A percentile compares a stretch with the other conserved stretches of the same genome.
Evolutionary conservation across 1,139 yeast genomes (phyloP).

Genomic region (Candida frijolesensis): DNA sequence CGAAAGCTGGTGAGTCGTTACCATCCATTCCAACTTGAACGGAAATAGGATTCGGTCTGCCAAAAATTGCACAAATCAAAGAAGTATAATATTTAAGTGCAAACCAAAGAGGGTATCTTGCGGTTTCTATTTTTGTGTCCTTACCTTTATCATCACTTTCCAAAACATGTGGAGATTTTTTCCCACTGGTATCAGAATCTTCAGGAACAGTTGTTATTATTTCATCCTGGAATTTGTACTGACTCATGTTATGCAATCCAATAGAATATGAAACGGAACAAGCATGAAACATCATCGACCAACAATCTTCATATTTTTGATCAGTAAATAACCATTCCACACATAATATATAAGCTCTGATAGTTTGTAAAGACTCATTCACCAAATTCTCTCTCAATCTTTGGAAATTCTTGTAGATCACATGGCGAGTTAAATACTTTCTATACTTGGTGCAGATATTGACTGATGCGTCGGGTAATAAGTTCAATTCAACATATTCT

Average conservation of each 20-base stretch:
- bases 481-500: slow-evolving; percentile 30
- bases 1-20: slow-evolving; percentile 13
- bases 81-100: slow-evolving; percentile 51
- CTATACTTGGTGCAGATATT: slow-evolving; percentile 30
- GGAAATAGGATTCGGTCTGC: slow-evolving; percentile 59
- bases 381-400: slow-evolving; percentile 48
- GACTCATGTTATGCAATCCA: slow-evolving; percentile 52
- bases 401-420: slow-evolving; percentile 39
- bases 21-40: slow-evolving; percentile 46
- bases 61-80: slow-evolving; percentile 53
- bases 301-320: slow-evolving; percentile 51
- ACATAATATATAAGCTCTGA: slow-evolving; percentile 52
- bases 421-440: slow-evolving; percentile 30
- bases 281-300: slow-evolving; percentile 52
- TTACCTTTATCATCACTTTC: slow-evolving; percentile 17
- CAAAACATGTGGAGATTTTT: slow-evolving; percentile 2
- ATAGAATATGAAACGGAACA: slow-evolving; percentile 53
- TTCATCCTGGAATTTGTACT: slow-evolving; percentile 20
- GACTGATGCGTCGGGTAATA: slow-evolving; percentile 18
- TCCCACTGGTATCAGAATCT: slow-evolving; percentile 14
- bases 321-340: slow-evolving; percentile 53
- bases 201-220: slow-evolving; percentile 13
- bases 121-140: slow-evolving; percentile 33
- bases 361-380: slow-evolving; percentile 48
- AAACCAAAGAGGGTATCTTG: slow-evolving; percentile 50